Conservation (phyloP, 352 stramenopile species). For the Phytopythium litorale region DNA sequence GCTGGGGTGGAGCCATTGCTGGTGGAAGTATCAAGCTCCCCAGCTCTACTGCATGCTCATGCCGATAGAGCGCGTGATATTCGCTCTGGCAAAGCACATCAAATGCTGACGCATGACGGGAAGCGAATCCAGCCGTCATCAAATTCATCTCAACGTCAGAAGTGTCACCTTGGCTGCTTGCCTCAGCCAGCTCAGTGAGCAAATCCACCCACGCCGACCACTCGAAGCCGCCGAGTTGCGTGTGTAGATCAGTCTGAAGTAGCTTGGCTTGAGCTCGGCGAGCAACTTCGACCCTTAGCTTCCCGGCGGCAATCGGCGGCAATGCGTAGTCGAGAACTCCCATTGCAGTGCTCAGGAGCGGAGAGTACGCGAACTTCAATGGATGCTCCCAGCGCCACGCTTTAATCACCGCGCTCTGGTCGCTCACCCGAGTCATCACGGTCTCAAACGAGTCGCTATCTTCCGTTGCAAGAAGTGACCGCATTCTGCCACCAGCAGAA, state of each 20-base stretch:
- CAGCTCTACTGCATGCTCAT: constrained; percentile 39
- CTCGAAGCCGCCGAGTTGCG: background rate
- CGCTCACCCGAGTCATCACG: constrained; percentile 3
- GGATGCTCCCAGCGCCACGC: constrained; percentile 41
- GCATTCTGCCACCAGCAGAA: background rate
- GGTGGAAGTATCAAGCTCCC: constrained; percentile 25
- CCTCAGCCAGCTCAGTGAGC: background rate
- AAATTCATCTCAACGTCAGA: background rate
- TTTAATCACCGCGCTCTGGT: background rate
- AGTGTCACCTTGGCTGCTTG: background rate
- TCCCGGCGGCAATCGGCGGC: background rate
- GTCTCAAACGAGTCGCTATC: constrained; percentile 26
- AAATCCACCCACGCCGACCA: constrained; percentile 1
- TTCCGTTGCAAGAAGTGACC: background rate
- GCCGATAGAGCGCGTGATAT: constrained; percentile 43
- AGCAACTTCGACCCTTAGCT: background rate
- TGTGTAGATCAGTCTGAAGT: background rate
- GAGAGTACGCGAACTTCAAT: constrained; percentile 22
- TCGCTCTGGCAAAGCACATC: constrained; percentile 33
- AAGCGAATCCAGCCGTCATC: background rate
- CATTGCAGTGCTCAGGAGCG: constrained; percentile 33
- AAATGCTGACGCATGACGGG: constrained; percentile 19
- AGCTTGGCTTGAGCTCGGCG: constrained; percentile 3
- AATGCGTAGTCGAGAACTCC: constrained; percentile 24
- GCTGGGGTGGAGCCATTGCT: background rate